Conservation (phyloP, 768 basidiomycete genomes). For the Podaxis sp. region DNA sequence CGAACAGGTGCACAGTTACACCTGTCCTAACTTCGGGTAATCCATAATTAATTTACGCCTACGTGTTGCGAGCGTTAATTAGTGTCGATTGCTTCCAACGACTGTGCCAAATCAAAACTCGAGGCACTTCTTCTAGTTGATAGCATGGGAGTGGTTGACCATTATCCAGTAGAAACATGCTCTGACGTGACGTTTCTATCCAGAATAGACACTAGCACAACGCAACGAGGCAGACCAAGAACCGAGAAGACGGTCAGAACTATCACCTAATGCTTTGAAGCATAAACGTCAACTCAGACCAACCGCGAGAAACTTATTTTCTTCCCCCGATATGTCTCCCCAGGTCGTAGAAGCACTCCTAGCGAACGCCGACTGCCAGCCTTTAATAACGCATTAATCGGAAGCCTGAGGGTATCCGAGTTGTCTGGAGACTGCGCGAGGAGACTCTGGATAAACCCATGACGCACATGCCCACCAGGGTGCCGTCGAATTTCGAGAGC, state of each 20-base stretch:
- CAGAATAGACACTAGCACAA: background rate
- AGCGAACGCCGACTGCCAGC: background rate
- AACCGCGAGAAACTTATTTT: slow-evolving; percentile 2
- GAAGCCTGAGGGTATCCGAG: background rate
- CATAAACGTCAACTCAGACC: background rate
- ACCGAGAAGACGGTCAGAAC: background rate
- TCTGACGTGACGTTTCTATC: background rate
- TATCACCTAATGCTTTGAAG: background rate
- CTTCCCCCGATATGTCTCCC: slow-evolving; percentile 3
- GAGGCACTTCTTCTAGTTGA: background rate
- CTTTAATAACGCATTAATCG: slow-evolving; percentile 3
- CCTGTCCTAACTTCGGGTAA: background rate
- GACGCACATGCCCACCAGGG: background rate
- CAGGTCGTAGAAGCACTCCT: background rate
- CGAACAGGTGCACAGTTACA: background rate
- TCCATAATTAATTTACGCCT: background rate
- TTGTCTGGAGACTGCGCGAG: background rate
- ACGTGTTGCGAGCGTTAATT: background rate
- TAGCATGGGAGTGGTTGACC: background rate
- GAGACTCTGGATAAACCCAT: background rate
- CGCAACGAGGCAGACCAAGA: slow-evolving; percentile 1
- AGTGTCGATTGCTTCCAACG: background rate
- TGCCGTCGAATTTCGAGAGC: background rate
- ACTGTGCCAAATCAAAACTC: background rate
- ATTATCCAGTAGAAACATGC: background rate